phyloP scores from a whole-genome alignment of 257 asterid species.

The Ilex aquifolium region DNA sequence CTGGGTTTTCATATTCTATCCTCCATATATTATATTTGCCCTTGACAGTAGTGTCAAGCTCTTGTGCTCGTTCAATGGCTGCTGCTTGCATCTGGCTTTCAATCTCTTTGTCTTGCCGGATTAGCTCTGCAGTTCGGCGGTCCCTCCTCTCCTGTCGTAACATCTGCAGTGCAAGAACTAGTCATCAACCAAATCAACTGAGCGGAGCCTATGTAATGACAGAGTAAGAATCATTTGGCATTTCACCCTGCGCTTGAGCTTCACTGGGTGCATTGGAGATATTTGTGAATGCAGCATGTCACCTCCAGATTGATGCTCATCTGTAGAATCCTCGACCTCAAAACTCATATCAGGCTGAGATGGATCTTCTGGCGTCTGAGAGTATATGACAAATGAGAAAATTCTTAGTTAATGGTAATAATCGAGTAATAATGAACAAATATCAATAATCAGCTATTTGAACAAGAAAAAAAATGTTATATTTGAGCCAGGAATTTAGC shows the following conservation, averaged over 20 bases:
- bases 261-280: slow-evolving; percentile 56
- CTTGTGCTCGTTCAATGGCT: slow-evolving; percentile 72
- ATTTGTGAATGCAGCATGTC: slow-evolving; percentile 25
- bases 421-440: slow-evolving; percentile 14
- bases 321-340: slow-evolving; percentile 24
- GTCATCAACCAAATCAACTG: slow-evolving; percentile 5
- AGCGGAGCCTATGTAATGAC: background rate
- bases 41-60: slow-evolving; percentile 67
- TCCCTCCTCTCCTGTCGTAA: slow-evolving; percentile 72
- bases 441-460: slow-evolving; percentile 13
- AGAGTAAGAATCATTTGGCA: slow-evolving; percentile 17
- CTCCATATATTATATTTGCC: slow-evolving; percentile 89
- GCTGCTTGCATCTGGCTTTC: slow-evolving; percentile 72
- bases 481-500: background rate
- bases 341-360: slow-evolving; percentile 23
- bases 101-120: slow-evolving; percentile 53
- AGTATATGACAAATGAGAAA: slow-evolving; percentile 6
- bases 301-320: slow-evolving; percentile 24
- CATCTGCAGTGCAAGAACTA: slow-evolving; percentile 37
- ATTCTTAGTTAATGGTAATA: background rate
- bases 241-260: slow-evolving; percentile 73
- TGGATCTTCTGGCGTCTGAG: slow-evolving; percentile 41
- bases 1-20: slow-evolving; percentile 82
- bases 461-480: slow-evolving; percentile 6
- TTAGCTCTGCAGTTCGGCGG: slow-evolving; percentile 55